Evolutionary conservation across 2,329 filamentous ascomycete species (phyloP).

Genomic region (Nannizziopsis arthrosporioides): DNA sequence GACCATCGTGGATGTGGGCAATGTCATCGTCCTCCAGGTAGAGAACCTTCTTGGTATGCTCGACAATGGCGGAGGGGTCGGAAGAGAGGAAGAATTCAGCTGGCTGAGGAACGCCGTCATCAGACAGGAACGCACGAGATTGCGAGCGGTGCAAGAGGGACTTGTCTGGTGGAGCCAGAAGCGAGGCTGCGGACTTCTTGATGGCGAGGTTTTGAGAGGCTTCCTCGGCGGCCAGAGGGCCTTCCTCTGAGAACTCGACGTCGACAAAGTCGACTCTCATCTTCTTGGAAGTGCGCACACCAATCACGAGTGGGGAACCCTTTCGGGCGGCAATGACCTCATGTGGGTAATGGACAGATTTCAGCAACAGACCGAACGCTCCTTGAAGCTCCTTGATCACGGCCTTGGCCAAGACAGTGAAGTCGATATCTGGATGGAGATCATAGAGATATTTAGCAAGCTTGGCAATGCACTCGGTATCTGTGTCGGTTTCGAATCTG

Average conservation of each 20-base stretch:
- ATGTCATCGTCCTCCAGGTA: constrained; percentile 99
- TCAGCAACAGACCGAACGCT: constrained; percentile 92
- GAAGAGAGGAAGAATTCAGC: constrained; percentile 99
- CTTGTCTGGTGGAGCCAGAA: constrained; percentile 89
- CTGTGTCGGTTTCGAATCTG: constrained; percentile 97
- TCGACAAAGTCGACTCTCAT: constrained; percentile 99
- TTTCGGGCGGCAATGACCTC: constrained; percentile 97
- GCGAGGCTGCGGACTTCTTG: constrained; percentile 68
- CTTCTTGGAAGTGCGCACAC: constrained; percentile 91
- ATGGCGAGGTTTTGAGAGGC: constrained; percentile 93
- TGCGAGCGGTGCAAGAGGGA: constrained; percentile 96
- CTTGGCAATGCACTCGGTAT: constrained; percentile 98
- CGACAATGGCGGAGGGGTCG: constrained; percentile 93
- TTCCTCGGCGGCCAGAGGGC: constrained; percentile 77
- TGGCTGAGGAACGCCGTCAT: constrained; percentile 94
- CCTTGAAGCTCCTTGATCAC: constrained; percentile 98
- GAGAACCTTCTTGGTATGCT: constrained; percentile 99
- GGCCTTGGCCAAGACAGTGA: constrained; percentile 91
- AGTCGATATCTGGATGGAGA: constrained; percentile 84
- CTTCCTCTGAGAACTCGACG: constrained; percentile 89
- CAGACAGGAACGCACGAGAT: constrained; percentile 96
- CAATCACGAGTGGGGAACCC: constrained; percentile 93
- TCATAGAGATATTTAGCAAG: constrained; percentile 97
- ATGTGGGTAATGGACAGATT: constrained; percentile 96
- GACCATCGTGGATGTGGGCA: constrained; percentile 97